phyloP scores from a whole-genome alignment of 441 rosid genomes.

The Oxalis stricta region DNA sequence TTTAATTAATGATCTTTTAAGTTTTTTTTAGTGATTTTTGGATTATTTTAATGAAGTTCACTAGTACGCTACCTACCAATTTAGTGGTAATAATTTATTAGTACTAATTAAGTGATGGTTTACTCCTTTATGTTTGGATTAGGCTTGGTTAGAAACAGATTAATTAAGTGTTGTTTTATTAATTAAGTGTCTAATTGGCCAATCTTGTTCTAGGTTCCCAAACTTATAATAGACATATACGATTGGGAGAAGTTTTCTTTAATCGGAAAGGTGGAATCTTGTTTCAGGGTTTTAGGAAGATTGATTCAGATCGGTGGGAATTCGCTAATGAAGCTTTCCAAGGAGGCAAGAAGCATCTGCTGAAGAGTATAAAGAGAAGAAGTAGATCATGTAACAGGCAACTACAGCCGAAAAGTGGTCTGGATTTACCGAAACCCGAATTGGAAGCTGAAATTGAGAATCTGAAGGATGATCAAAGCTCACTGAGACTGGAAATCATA shows the following conservation, averaged over 20 bases:
- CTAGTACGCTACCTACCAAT: no score
- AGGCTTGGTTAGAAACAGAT: background rate
- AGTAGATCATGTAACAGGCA: conserved; percentile 27
- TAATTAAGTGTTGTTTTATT: background rate
- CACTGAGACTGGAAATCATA: conserved; percentile 31
- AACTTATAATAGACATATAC: no score
- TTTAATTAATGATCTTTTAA: background rate
- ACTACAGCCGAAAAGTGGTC: background rate
- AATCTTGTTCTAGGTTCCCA: no score
- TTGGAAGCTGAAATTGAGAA: conserved; percentile 24
- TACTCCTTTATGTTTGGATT: background rate
- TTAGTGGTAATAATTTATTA: no score
- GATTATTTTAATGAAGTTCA: background rate
- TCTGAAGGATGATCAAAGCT: conserved; percentile 32
- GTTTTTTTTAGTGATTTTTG: background rate
- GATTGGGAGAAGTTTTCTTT: no score
- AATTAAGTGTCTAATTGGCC: conserved; percentile 1
- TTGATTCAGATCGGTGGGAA: conserved; percentile 61
- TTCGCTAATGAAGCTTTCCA: conserved; percentile 55
- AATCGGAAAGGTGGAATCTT: no score
- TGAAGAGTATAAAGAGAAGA: conserved; percentile 54
- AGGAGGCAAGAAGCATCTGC: conserved; percentile 52
- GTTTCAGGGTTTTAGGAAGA: conserved; percentile 62
- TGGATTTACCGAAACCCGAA: conserved; percentile 4
- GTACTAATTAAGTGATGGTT: no score